These are phyloP conservation scores for Penicillium psychrosexuale DNA, from an alignment of 2,329 filamentous ascomycete genomes.

Conservation along the genomic window DNA sequence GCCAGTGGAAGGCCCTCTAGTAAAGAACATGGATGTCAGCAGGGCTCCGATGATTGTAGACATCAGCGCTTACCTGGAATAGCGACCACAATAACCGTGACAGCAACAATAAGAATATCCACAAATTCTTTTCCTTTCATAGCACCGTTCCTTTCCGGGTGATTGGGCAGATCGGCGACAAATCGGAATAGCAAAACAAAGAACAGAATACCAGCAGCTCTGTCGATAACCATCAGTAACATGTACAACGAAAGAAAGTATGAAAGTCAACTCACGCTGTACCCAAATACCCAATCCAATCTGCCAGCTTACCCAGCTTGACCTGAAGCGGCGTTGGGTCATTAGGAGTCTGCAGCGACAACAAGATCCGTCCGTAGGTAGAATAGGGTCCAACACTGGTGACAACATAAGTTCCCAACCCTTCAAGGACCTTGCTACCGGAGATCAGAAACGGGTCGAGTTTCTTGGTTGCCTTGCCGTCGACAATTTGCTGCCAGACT, in stretches of 20 bases:
- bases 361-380: slow-evolving; percentile 71
- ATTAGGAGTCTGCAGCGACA: slow-evolving; percentile 69
- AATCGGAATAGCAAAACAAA: slow-evolving; percentile 84
- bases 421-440: slow-evolving; percentile 73
- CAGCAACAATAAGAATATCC: slow-evolving; percentile 72
- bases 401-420: slow-evolving; percentile 70
- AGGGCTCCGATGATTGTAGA: background rate
- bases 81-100: slow-evolving; percentile 76
- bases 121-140: slow-evolving; percentile 76
- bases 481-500: slow-evolving; percentile 56
- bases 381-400: slow-evolving; percentile 72
- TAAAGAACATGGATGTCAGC: slow-evolving; percentile 36
- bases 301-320: slow-evolving; percentile 71
- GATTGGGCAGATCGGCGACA: slow-evolving; percentile 61
- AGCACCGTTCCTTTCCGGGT: slow-evolving; percentile 54
- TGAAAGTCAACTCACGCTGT: slow-evolving; percentile 50
- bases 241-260: background rate
- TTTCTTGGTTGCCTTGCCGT: slow-evolving; percentile 52
- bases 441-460: slow-evolving; percentile 76
- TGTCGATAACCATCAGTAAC: slow-evolving; percentile 19
- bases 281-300: slow-evolving; percentile 74
- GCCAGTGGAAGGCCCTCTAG: slow-evolving; percentile 70
- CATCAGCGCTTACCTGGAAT: slow-evolving; percentile 53
- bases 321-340: slow-evolving; percentile 74
- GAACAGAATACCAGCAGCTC: slow-evolving; percentile 73